These are phyloP conservation scores for Neostapfia colusana DNA, from an alignment of 176 grass and related monocot species.

Conservation along the genomic window DNA sequence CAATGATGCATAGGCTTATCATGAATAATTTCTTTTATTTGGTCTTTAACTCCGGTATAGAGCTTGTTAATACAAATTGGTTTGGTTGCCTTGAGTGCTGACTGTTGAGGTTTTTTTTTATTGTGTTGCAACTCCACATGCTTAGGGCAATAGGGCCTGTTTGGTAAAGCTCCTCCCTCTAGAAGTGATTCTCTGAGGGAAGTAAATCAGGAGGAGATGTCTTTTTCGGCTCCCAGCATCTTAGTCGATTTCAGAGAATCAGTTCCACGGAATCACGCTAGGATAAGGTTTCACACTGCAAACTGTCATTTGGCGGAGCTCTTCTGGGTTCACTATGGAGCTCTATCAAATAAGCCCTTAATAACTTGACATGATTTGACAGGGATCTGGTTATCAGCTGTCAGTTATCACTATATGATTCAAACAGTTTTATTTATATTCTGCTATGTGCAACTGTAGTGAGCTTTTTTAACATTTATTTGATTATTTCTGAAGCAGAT, in stretches of 20 bases:
- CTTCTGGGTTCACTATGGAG: background rate
- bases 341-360: background rate
- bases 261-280: background rate
- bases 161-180: background rate
- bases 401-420: background rate
- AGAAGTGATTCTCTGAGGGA: background rate
- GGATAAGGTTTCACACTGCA: too few relatives aligned
- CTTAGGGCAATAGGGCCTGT: too few relatives aligned
- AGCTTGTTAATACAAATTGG: background rate
- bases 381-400: slow-evolving; percentile 1
- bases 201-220: background rate
- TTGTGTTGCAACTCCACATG: background rate
- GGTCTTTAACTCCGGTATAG: background rate
- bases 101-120: background rate
- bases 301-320: too few relatives aligned
- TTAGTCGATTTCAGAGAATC: background rate
- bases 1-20: background rate
- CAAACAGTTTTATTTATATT: background rate
- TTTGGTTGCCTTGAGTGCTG: background rate
- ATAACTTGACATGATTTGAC: slow-evolving; percentile 4
- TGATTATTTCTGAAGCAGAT: slow-evolving; percentile 17
- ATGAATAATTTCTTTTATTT: background rate
- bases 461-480: slow-evolving; percentile 8
- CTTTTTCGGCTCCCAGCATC: background rate
- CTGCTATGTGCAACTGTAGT: slow-evolving; percentile 2